Conservation (phyloP, 345 rosid genomes). For the Erysimum cheiranthoides region DNA sequence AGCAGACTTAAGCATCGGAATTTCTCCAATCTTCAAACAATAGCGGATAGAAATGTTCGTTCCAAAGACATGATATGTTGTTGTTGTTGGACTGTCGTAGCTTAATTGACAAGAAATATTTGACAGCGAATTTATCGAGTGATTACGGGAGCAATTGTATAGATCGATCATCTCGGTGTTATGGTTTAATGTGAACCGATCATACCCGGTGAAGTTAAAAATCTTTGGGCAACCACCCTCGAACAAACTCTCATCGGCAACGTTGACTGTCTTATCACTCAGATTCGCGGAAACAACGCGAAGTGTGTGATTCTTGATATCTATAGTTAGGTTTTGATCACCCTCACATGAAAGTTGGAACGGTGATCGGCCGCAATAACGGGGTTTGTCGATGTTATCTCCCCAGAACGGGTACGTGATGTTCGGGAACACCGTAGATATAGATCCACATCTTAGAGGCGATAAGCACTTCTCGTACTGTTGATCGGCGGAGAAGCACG, state of each 20-base stretch:
- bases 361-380: slow-evolving; percentile 45
- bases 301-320: background rate
- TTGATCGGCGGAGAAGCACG: slow-evolving; percentile 35
- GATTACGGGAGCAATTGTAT: background rate
- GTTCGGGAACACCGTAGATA: background rate
- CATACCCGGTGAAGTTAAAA: background rate
- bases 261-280: background rate
- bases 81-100: fast-evolving
- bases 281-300: background rate
- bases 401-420: slow-evolving; percentile 66
- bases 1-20: slow-evolving; percentile 26
- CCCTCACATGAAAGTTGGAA: slow-evolving; percentile 49
- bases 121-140: background rate
- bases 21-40: background rate
- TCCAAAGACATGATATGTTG: slow-evolving; percentile 10
- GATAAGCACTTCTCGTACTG: slow-evolving; percentile 42
- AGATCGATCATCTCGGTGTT: slow-evolving; percentile 35
- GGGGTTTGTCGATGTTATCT: background rate
- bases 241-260: slow-evolving; percentile 34
- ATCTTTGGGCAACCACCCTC: slow-evolving; percentile 29
- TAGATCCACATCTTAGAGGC: slow-evolving; percentile 47
- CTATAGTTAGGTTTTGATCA: background rate
- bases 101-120: background rate
- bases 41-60: fast-evolving
- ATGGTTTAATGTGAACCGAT: background rate